Base-by-base conservation (phyloP, 2,329 filamentous ascomycete species). In the Fonsecaea monophora region DNA sequence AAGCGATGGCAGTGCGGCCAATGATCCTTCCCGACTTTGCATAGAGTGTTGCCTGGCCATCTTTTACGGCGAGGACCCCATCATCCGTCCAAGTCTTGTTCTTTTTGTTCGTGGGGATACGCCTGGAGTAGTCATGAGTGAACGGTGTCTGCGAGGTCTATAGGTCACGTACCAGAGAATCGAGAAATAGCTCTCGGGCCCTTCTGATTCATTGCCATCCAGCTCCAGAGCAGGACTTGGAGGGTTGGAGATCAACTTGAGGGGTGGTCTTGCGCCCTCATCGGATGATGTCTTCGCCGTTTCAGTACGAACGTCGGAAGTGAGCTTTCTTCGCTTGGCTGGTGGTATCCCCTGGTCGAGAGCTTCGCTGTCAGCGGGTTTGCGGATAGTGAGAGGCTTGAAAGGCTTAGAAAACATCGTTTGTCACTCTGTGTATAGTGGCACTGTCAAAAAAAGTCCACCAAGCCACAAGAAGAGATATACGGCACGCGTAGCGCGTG, bases 41-140 rank as follows among this genome's bases (percentile, higher is more conserved):
- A 66, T 87, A 85, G 15, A 92, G 80, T 61, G 81, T 82, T 3
- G 85, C 88, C 73, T 84, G 85, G 3, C 87, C 87, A 40, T 82
- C 83, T 2, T 80, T 77, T 3, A 89, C 81, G 3, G 82, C 81
- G 8, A 92, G 80, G 2, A 91, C 82, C 1, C 89, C 90, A 77
- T 92, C 90, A 2, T 89, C 89, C 73, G 92, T 89, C 89, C 90
- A 92, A 4, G 88, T 92, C 75, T 92, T 92, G 77, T 92, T 87
- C 78, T 92, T 92, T 76, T 91, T 92, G 5, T 81, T 85, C 0
- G 88, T 90, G 60, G 84, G 86, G 76, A 90, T 91, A 21, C 90
- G 86, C 68, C 66, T 68, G 21, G 8, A 30, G 13, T 60, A 10
- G 13, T n/a, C 7, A 13, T 64, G 32, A 60, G 50, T 38, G 10